Conservation (phyloP, 2,329 filamentous ascomycete species). For the Exophiala alcalophila region DNA sequence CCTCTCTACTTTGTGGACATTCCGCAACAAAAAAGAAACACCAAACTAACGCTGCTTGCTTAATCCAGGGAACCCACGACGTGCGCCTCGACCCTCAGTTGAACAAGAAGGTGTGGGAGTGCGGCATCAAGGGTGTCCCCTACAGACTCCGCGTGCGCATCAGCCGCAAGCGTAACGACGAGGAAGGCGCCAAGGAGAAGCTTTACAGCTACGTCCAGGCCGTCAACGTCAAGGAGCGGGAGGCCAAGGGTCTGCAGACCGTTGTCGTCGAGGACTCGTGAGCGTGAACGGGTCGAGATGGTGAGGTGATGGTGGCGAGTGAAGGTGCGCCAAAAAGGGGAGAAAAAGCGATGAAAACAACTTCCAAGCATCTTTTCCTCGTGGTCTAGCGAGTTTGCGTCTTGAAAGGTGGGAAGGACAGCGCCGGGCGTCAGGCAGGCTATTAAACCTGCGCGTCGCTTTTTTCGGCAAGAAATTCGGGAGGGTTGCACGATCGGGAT, state of each 20-base stretch:
- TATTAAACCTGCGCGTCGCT: too few relatives aligned
- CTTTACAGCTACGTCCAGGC: slow-evolving; percentile 99
- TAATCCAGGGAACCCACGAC: slow-evolving; percentile 79
- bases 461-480: too few relatives aligned
- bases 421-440: too few relatives aligned
- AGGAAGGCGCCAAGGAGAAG: slow-evolving; percentile 99
- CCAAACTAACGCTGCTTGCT: too few relatives aligned
- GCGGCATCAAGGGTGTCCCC: slow-evolving; percentile 96
- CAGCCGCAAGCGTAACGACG: slow-evolving; percentile 99
- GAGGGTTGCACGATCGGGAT: too few relatives aligned
- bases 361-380: too few relatives aligned
- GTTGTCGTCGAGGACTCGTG: slow-evolving; percentile 72
- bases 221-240: slow-evolving; percentile 84
- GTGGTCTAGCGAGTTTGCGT: too few relatives aligned
- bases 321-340: neutral
- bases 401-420: too few relatives aligned
- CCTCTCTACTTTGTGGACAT: neutral
- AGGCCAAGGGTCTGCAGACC: slow-evolving; percentile 95
- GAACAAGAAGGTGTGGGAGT: slow-evolving; percentile 99
- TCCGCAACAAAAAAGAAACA: neutral
- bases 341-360: too few relatives aligned
- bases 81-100: slow-evolving; percentile 97
- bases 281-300: neutral
- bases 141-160: slow-evolving; percentile 97
- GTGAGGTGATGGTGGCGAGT: neutral